A percentile compares a stretch with the other conserved stretches of the same genome.
Conservation (phyloP, 2,329 filamentous ascomycete genomes). For the Neurospora crassa region DNA sequence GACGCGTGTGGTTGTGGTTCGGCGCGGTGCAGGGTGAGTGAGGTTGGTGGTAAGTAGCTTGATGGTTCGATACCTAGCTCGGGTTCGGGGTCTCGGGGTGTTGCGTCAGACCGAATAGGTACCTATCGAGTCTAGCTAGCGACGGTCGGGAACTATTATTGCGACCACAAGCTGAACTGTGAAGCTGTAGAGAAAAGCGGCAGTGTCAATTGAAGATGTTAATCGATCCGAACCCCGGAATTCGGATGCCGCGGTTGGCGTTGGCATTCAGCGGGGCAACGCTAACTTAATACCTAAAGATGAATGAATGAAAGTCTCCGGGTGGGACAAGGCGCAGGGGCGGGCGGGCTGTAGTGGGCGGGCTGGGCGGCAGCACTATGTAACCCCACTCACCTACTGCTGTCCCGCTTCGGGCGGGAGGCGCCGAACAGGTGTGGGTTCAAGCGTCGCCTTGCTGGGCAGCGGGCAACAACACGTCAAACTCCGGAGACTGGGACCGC, state of each 20-base stretch:
- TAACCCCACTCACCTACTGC: neutral
- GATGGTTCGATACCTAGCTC: neutral
- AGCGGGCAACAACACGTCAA: neutral
- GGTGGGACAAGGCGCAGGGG: neutral
- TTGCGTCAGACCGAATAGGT: neutral
- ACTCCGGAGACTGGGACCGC: neutral
- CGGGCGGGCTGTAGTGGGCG: neutral
- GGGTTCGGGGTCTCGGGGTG: neutral
- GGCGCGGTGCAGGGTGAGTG: neutral
- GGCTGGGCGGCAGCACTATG: neutral
- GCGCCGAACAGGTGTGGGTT: neutral
- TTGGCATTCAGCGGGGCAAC: neutral
- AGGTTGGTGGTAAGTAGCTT: neutral
- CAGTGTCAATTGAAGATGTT: neutral
- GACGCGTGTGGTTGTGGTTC: neutral
- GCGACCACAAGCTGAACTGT: neutral
- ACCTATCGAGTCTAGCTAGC: neutral
- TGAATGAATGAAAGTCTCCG: neutral
- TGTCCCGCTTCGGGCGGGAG: neutral
- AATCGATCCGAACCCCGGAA: neutral
- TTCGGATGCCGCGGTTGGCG: neutral
- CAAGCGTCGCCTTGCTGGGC: neutral
- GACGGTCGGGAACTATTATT: neutral
- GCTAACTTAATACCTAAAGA: neutral
- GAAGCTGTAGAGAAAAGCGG: neutral